Conservation (phyloP, 2,329 filamentous ascomycete genomes). For the Cytospora schulzeri region DNA sequence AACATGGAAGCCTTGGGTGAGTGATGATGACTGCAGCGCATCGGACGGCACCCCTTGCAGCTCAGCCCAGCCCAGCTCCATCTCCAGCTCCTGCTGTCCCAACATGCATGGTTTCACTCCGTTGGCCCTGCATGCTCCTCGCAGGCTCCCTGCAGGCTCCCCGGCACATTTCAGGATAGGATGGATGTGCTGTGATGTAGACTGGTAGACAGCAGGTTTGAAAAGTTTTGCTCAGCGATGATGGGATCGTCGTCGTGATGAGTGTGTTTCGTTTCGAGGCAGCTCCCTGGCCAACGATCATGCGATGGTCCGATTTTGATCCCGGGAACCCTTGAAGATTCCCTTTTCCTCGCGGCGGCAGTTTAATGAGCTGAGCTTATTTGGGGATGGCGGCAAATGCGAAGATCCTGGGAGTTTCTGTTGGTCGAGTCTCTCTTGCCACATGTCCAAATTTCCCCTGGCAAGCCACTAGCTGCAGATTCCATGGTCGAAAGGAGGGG, state of each 20-base stretch:
- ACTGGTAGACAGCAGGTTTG: no score
- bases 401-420: not conserved
- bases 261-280: constrained; percentile 21
- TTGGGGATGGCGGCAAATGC: not conserved
- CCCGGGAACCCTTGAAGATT: not conserved
- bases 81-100: not conserved
- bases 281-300: constrained; percentile 9
- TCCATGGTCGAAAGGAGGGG: not conserved
- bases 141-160: not conserved
- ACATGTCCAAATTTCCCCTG: not conserved
- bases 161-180: not conserved
- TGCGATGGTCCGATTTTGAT: not conserved
- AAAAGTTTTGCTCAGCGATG: no score
- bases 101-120: not conserved
- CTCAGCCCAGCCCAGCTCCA: not conserved
- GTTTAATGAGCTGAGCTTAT: constrained; percentile 3
- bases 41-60: not conserved
- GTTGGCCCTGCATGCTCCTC: not conserved
- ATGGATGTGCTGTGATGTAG: not conserved
- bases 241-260: constrained; percentile 1
- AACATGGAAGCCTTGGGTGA: not conserved
- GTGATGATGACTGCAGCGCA: not conserved
- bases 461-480: not conserved
- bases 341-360: constrained; percentile 2
- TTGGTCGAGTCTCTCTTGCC: not conserved